Evolutionary conservation across 2,329 filamentous ascomycete genomes (phyloP).

Genomic region (Orbilia brochopaga): DNA sequence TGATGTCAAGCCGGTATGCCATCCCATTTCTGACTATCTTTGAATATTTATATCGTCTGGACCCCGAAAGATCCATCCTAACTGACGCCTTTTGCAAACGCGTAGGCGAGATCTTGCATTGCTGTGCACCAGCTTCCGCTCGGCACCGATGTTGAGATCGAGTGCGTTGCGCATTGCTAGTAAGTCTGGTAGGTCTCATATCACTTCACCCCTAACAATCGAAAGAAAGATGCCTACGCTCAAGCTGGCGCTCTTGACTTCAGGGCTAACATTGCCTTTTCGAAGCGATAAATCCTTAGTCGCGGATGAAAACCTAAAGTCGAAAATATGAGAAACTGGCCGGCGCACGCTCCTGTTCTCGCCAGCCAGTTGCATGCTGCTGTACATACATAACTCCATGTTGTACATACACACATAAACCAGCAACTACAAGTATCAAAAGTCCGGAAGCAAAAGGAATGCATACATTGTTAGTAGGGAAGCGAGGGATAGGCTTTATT

Average conservation of each 20-base stretch:
- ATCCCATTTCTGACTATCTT: not conserved
- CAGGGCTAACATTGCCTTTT: no score
- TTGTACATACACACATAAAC: constrained; percentile 2
- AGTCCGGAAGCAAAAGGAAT: not conserved
- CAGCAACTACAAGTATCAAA: not conserved
- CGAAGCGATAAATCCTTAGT: constrained; percentile 28
- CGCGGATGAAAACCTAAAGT: constrained; percentile 24
- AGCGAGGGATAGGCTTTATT: not conserved
- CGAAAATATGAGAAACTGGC: constrained; percentile 27
- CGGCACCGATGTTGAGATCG: constrained; percentile 86
- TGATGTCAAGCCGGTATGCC: constrained; percentile 59
- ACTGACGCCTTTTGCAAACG: not conserved
- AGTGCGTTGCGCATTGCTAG: constrained; percentile 75
- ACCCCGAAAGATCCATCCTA: not conserved
- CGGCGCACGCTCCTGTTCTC: no score
- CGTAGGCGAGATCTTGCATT: constrained; percentile 75
- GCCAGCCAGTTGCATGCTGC: not conserved
- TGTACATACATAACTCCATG: constrained; percentile 9
- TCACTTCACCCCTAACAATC: not conserved
- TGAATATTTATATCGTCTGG: not conserved
- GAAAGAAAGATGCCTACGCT: no score
- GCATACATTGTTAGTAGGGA: not conserved
- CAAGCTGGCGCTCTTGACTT: no score
- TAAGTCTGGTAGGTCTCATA: constrained; percentile 57
- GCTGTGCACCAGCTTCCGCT: constrained; percentile 88